Conservation (phyloP, 352 stramenopile genomes). For the Pythium sp. region DNA sequence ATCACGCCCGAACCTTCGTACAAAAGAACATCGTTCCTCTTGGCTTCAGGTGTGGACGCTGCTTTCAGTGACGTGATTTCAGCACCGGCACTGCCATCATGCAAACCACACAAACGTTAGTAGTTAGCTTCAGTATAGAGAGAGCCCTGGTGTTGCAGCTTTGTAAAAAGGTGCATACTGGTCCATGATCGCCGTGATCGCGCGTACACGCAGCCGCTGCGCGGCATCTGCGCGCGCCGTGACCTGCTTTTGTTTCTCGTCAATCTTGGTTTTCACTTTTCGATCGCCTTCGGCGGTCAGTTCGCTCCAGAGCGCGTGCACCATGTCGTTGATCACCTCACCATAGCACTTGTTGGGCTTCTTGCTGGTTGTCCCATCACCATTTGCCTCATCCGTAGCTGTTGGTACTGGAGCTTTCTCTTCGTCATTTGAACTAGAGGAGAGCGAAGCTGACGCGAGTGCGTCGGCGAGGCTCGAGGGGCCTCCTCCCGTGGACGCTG, state of each 20-base stretch:
- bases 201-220: constrained; percentile 52
- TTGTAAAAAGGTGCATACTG: constrained; percentile 36
- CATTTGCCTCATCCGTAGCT: neutral
- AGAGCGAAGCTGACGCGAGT: constrained; percentile 3
- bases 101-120: neutral
- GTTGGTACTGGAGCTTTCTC: constrained; percentile 5
- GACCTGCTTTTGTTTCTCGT: constrained; percentile 80
- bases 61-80: constrained; percentile 45
- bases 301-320: constrained; percentile 62
- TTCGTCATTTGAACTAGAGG: neutral
- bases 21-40: constrained; percentile 67
- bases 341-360: constrained; percentile 49
- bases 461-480: constrained; percentile 8
- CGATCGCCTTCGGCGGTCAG: constrained; percentile 53
- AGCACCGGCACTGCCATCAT: constrained; percentile 34
- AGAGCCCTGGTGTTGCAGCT: neutral
- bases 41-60: constrained; percentile 12
- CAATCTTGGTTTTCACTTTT: constrained; percentile 65
- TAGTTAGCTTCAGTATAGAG: neutral
- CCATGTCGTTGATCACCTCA: constrained; percentile 66
- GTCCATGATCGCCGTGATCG: constrained; percentile 58
- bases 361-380: neutral
- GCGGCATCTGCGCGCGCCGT: constrained; percentile 52
- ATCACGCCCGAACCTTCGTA: constrained; percentile 79
- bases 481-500: neutral